These are phyloP conservation scores for Suillus hirtellus DNA, from an alignment of 768 basidiomycete genomes.

Conservation along the genomic window DNA sequence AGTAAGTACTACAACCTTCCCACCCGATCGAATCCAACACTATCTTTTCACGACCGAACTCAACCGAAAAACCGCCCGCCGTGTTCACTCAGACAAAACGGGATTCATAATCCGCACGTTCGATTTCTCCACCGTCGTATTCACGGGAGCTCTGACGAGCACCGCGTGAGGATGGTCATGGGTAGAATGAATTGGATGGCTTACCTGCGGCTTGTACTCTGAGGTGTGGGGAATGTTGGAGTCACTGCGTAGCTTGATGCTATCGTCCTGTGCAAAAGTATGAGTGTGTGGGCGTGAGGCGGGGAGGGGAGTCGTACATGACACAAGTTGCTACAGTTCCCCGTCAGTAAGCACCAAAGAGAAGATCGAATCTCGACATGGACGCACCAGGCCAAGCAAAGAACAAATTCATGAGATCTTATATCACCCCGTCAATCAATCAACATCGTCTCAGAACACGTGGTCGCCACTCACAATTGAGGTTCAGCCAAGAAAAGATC, in stretches of 20 bases:
- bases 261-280: not conserved
- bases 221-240: not conserved
- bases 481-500: constrained; percentile 2
- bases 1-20: not conserved
- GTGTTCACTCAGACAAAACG: not conserved
- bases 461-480: not conserved
- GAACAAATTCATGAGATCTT: not conserved
- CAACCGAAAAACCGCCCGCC: not conserved
- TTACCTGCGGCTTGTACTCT: not conserved
- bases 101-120: not conserved
- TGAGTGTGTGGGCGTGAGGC: not conserved
- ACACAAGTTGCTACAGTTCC: not conserved
- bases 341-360: not conserved
- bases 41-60: not conserved
- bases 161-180: not conserved
- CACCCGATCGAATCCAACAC: not conserved
- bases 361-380: not conserved
- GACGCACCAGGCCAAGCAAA: not conserved
- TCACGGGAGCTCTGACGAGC: not conserved
- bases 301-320: not conserved
- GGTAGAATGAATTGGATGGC: not conserved
- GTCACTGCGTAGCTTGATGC: not conserved
- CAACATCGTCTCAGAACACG: not conserved
- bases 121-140: not conserved
- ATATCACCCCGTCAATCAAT: not conserved